Conservation (phyloP, 2,329 filamentous ascomycete genomes). For the Alternaria triticimaculans region DNA sequence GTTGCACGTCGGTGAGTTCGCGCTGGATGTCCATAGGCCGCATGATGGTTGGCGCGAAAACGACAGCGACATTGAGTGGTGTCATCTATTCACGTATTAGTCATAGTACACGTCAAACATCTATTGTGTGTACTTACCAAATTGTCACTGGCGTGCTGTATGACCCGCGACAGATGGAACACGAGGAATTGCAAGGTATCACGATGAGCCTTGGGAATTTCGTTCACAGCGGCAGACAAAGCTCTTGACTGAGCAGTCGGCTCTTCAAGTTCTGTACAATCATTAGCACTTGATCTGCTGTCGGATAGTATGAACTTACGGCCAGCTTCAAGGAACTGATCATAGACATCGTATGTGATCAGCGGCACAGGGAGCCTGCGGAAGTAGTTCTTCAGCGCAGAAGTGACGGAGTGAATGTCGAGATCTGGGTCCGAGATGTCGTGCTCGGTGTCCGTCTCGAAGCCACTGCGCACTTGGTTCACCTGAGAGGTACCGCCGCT, state of each 20-base stretch:
- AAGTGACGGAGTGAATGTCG: slow-evolving; percentile 96
- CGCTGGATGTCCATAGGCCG: slow-evolving; percentile 85
- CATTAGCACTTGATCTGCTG: slow-evolving; percentile 5
- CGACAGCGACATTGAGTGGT: slow-evolving; percentile 91
- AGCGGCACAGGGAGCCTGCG: slow-evolving; percentile 87
- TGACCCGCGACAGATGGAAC: slow-evolving; percentile 89
- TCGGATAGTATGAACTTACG: slow-evolving; percentile 57
- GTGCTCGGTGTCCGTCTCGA: slow-evolving; percentile 83
- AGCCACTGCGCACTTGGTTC: slow-evolving; percentile 87
- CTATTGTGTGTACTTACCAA: slow-evolving; percentile 64
- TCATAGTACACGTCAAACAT: neutral
- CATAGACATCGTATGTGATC: slow-evolving; percentile 91
- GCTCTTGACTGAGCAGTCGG: slow-evolving; percentile 58
- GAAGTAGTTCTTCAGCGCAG: slow-evolving; percentile 97
- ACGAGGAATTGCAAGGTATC: slow-evolving; percentile 93
- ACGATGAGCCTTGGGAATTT: slow-evolving; percentile 81
- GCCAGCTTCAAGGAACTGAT: slow-evolving; percentile 81
- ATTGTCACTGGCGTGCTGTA: slow-evolving; percentile 82
- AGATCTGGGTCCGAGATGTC: slow-evolving; percentile 93
- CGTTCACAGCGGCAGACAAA: slow-evolving; percentile 75
- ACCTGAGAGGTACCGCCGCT: slow-evolving; percentile 92
- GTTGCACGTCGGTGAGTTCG: slow-evolving; percentile 95
- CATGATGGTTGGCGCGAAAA: slow-evolving; percentile 98
- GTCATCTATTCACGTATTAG: slow-evolving; percentile 72
- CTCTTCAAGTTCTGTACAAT: slow-evolving; percentile 65